Evolutionary conservation across 306 rosid species (phyloP).

Genomic region (Cicer chorassanicum): DNA sequence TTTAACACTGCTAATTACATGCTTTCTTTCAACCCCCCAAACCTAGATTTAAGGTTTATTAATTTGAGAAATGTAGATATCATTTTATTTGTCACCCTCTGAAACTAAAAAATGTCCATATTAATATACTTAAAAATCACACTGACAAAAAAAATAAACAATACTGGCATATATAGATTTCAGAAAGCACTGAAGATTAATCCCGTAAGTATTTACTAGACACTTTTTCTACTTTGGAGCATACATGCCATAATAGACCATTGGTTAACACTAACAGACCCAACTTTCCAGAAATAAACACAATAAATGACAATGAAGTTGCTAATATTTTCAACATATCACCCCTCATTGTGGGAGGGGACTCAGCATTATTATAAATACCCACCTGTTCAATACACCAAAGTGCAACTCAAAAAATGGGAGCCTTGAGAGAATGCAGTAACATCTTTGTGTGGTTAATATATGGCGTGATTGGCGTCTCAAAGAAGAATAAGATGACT

Average conservation of each 20-base stretch:
- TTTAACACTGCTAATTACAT: constrained; percentile 3
- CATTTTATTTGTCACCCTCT: constrained; percentile 8
- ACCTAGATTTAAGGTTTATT: background rate
- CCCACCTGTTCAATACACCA: constrained; percentile 86
- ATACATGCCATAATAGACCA: background rate
- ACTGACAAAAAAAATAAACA: constrained; percentile 29
- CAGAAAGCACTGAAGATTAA: constrained; percentile 23
- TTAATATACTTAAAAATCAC: background rate
- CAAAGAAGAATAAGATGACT: constrained; percentile 60
- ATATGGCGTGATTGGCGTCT: constrained; percentile 82
- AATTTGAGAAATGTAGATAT: constrained; percentile 16
- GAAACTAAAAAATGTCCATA: constrained; percentile 9
- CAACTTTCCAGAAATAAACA: constrained; percentile 28
- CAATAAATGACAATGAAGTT: constrained; percentile 17
- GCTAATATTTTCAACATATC: constrained; percentile 32
- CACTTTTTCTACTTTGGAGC: constrained; percentile 23
- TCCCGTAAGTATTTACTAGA: constrained; percentile 5
- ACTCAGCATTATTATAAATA: constrained; percentile 28
- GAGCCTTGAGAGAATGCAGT: constrained; percentile 93
- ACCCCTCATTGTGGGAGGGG: constrained; percentile 20
- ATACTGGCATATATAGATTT: constrained; percentile 34
- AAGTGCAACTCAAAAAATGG: constrained; percentile 95
- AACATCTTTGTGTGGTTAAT: constrained; percentile 89
- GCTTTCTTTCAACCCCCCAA: background rate
- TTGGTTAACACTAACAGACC: background rate